phyloP scores from a whole-genome alignment of 2,329 filamentous ascomycete genomes.

The Botrytis medusae region DNA sequence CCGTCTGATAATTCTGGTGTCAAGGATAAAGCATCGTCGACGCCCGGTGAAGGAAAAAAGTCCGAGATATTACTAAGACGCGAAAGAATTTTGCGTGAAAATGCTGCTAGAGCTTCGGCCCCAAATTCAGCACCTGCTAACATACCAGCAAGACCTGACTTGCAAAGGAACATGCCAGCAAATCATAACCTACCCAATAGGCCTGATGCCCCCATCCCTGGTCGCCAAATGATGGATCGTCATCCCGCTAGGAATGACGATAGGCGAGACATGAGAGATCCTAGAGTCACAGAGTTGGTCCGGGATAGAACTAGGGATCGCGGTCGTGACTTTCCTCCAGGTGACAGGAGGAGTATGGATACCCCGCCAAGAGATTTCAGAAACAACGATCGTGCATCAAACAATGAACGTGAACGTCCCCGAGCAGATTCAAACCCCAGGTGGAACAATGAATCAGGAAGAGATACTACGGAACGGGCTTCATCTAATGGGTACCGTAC shows the following conservation, averaged over 20 bases:
- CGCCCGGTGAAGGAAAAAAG: slow-evolving; percentile 30
- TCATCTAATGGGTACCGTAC: slow-evolving; percentile 29
- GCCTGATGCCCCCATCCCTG: slow-evolving; percentile 39
- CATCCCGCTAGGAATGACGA: slow-evolving; percentile 36
- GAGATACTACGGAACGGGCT: slow-evolving; percentile 35
- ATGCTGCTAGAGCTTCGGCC: slow-evolving; percentile 33
- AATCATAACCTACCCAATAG: slow-evolving; percentile 37
- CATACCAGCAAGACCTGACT: slow-evolving; percentile 33
- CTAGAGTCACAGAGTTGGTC: slow-evolving; percentile 30
- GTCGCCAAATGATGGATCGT: slow-evolving; percentile 36
- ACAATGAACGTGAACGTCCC: slow-evolving; percentile 33
- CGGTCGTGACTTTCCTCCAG: slow-evolving; percentile 34
- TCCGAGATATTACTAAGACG: slow-evolving; percentile 35
- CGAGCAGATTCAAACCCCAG: slow-evolving; percentile 36
- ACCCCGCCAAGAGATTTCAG: slow-evolving; percentile 34
- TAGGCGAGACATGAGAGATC: slow-evolving; percentile 37
- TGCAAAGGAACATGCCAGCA: slow-evolving; percentile 25
- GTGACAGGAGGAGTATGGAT: slow-evolving; percentile 36
- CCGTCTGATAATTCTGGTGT: slow-evolving; percentile 22
- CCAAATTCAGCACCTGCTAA: slow-evolving; percentile 25
- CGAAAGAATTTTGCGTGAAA: slow-evolving; percentile 36
- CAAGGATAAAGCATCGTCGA: slow-evolving; percentile 29
- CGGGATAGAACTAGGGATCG: slow-evolving; percentile 37
- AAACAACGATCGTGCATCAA: slow-evolving; percentile 31
- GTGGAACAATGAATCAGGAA: slow-evolving; percentile 36